Evolutionary conservation across 2,329 filamentous ascomycete species (phyloP).

Genomic region (Alternaria consortialis): DNA sequence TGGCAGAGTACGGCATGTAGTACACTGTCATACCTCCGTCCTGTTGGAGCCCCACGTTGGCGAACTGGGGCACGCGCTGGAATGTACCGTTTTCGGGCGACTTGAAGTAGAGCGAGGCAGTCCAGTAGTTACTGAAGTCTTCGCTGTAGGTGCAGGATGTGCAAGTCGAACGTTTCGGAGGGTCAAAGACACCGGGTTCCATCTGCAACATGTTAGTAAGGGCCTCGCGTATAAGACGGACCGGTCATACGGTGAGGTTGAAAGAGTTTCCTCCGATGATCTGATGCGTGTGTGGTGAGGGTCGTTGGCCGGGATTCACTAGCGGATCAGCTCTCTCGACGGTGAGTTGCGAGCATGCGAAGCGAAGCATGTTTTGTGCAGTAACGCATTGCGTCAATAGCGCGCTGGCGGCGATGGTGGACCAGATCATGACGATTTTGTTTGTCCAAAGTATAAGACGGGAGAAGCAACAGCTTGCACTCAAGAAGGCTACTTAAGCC

Average conservation of each 20-base stretch:
- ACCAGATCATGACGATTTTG: conserved; percentile 32
- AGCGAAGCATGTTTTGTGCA: conserved; percentile 48
- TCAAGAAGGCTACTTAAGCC: neutral
- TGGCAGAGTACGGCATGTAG: conserved; percentile 76
- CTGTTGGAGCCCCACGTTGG: conserved; percentile 42
- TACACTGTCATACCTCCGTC: conserved; percentile 61
- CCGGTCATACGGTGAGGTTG: conserved; percentile 38
- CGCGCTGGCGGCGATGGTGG: conserved; percentile 30
- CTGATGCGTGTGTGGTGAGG: conserved; percentile 44
- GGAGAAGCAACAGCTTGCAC: neutral
- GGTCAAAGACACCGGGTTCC: conserved; percentile 39
- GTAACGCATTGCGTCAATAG: conserved; percentile 35
- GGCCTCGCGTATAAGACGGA: neutral
- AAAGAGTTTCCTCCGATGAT: conserved; percentile 47
- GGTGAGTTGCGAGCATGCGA: conserved; percentile 46
- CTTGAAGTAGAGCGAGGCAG: conserved; percentile 43
- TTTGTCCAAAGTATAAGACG: neutral
- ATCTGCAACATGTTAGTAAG: conserved; percentile 30
- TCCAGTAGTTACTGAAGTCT: conserved; percentile 47
- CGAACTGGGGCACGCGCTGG: conserved; percentile 42
- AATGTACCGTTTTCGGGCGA: conserved; percentile 47
- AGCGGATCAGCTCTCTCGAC: conserved; percentile 64
- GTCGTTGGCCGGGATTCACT: conserved; percentile 38
- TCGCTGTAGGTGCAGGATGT: conserved; percentile 44
- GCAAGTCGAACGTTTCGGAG: conserved; percentile 36